Evolutionary conservation across 345 rosid genomes (phyloP), one percentile per base, ranked within the genome.

Genomic region (Punica granatum): DNA sequence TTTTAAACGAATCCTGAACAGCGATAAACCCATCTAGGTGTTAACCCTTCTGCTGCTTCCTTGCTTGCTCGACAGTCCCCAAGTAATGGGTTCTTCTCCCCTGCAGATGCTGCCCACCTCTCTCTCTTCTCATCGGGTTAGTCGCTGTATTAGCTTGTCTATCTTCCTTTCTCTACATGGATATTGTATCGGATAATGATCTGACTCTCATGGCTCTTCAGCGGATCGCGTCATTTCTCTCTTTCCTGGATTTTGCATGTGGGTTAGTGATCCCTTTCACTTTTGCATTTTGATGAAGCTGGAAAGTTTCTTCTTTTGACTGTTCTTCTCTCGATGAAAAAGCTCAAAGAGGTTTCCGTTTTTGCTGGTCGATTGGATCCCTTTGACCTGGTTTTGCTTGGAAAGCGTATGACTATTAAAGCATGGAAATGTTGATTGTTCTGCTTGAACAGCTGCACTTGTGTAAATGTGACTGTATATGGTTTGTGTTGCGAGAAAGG

Each of bases 271-370:
- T 23, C 30, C n/a, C 9, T 51, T 23, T 25, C 26, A 21, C n/a
- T n/a, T 51, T 23, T 19, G 30, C 26, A 13, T 25, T 26, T 23
- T 51, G 58, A 51, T 51, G 58, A 51, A 51, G 58, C 53, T 48
- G 53, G 16, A 48, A 48, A 11, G 26, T 43, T 44, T 19, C 67
- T 65, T 65, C 26, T 65, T 65, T 65, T 43, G 34, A 30, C 67
- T 43, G 36, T 43, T 65, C 7, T 30, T 30, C 13, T 14, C 1
- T 28, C 12, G 30, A 26, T 65, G 19, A 16, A 42, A 11, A 34
- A 65, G 28, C 36, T 48, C 42, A 11, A 44, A 31, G 23, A 6
- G 15, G 28, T 37, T 37, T 14, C 37, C 21, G 34, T 60, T 37
- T 51, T 51, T 9, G 1, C 26, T n/a, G 58, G 26, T 51, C n/a